Base-by-base conservation (phyloP, 1,139 yeast genomes). In the Arxiozyma bovina region DNA sequence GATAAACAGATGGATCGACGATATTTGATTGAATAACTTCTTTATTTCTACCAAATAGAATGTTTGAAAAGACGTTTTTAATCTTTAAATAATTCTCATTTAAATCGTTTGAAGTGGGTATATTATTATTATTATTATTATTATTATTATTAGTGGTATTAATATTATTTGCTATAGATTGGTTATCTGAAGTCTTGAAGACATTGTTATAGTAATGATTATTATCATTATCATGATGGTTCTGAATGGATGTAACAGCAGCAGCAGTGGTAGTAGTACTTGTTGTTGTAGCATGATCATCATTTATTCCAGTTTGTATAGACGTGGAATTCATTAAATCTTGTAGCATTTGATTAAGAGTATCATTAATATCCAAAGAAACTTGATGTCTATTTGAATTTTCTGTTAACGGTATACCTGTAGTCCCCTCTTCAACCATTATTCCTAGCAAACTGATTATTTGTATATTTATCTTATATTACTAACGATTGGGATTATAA, bases 1-100 rank as follows among this genome's bases (percentile, higher is more conserved):
- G 51, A 55, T 60, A 46, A 57, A 42, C 21, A 18, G 17, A 17
- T 15, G 42, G 42, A 34, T 46, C 30, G 2, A 20, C 1, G 11
- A 12, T 21, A 21, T 34, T 25, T 17, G 18, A 17, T 11, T 20
- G 25, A 17, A 11, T 8, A n/a, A 46, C 22, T 8, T 46, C 49
- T 46, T 46, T 22, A 21, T 25, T 46, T 22, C 49, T 46, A 23
- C 50, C 50, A 23, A 48, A 48, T 15, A 27, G 9, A 15, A 47
- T 12, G 17, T 9, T 20, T 18, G n/a, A 23, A 20, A 38, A 47
- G 8, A 47, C 22, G 7, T 34, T 22, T 47, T 40, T 47, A 15
- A 47, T 43, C 20, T 62, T 43, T 9, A 27, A 21, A 15, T n/a
- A 22, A 17, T 21, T 17, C 4, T 8, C 46, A 18, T 22, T 44